A percentile compares a stretch with the other conserved stretches of the same genome.
Conservation (phyloP, 2,329 filamentous ascomycete genomes). For the Diaporthe ampelina region DNA sequence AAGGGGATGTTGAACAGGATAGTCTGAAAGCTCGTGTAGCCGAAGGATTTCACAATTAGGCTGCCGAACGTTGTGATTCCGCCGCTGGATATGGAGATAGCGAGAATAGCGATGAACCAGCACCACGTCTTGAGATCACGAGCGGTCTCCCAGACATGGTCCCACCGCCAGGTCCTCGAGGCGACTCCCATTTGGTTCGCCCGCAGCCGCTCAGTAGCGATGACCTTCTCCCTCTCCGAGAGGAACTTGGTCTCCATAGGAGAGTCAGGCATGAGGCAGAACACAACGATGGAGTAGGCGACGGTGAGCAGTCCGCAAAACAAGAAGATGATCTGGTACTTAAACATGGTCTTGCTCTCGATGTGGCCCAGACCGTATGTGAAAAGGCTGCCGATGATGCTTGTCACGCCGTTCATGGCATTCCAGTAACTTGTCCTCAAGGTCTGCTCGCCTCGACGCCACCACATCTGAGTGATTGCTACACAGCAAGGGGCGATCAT, state of each 20-base stretch:
- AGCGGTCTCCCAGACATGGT: conserved; percentile 56
- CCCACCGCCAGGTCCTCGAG: conserved; percentile 56
- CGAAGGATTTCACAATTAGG: conserved; percentile 70
- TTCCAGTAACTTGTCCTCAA: conserved; percentile 65
- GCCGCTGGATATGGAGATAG: conserved; percentile 69
- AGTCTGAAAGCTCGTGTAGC: conserved; percentile 67
- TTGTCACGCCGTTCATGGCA: conserved; percentile 68
- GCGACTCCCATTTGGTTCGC: conserved; percentile 63
- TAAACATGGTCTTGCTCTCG: conserved; percentile 55
- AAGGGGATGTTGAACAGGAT: conserved; percentile 74
- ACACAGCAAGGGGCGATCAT: conserved; percentile 65
- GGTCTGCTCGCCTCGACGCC: conserved; percentile 65
- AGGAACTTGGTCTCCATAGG: conserved; percentile 72
- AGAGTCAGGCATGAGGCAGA: conserved; percentile 74
- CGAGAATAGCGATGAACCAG: conserved; percentile 61
- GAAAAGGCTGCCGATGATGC: conserved; percentile 68
- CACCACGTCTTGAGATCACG: conserved; percentile 59
- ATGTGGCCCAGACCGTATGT: conserved; percentile 67
- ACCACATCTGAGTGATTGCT: conserved; percentile 69
- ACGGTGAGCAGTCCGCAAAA: conserved; percentile 66
- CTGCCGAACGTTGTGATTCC: conserved; percentile 72
- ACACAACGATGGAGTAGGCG: conserved; percentile 63
- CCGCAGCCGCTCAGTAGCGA: conserved; percentile 69
- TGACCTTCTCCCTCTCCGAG: conserved; percentile 66
- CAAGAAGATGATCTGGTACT: conserved; percentile 68